phyloP scores from a whole-genome alignment of 805 yeast species.

The Candida dajiaensis region DNA sequence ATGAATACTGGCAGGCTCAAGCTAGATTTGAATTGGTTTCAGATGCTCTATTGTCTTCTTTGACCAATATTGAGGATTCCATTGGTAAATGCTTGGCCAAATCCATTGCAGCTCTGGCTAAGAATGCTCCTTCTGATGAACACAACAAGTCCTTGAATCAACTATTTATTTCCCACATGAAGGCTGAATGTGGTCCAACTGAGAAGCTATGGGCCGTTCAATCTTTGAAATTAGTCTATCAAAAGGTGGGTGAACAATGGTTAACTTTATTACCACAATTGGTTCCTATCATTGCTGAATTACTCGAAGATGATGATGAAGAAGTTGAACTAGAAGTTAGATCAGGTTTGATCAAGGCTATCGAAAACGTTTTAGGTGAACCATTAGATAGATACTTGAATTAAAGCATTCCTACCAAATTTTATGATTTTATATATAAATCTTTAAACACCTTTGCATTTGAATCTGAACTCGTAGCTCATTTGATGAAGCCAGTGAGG shows the following conservation, averaged over 20 bases:
- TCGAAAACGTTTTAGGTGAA: constrained; percentile 91
- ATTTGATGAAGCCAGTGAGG: too few relatives aligned
- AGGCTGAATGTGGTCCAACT: constrained; percentile 46
- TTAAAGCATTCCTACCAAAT: constrained; percentile 9
- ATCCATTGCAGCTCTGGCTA: constrained; percentile 71
- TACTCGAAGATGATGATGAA: constrained; percentile 94
- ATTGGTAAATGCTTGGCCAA: constrained; percentile 80
- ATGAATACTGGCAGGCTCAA: constrained; percentile 90
- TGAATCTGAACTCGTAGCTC: background rate
- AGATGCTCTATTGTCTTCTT: constrained; percentile 57
- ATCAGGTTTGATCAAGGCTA: constrained; percentile 81
- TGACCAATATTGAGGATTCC: constrained; percentile 59
- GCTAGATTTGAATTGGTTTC: constrained; percentile 75
- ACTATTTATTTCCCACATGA: constrained; percentile 58
- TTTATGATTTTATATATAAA: background rate
- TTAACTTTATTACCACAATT: constrained; percentile 83
- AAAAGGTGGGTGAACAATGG: constrained; percentile 95
- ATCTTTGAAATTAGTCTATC: constrained; percentile 74
- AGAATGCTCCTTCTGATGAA: constrained; percentile 60
- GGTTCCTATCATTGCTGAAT: constrained; percentile 92
- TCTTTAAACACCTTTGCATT: background rate
- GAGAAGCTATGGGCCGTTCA: constrained; percentile 80
- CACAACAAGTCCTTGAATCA: constrained; percentile 73
- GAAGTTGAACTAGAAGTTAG: constrained; percentile 88
- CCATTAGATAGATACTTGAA: constrained; percentile 79